These are phyloP conservation scores for Sporothrix protearum DNA, from an alignment of 2,329 filamentous ascomycete genomes.

Conservation along the genomic window DNA sequence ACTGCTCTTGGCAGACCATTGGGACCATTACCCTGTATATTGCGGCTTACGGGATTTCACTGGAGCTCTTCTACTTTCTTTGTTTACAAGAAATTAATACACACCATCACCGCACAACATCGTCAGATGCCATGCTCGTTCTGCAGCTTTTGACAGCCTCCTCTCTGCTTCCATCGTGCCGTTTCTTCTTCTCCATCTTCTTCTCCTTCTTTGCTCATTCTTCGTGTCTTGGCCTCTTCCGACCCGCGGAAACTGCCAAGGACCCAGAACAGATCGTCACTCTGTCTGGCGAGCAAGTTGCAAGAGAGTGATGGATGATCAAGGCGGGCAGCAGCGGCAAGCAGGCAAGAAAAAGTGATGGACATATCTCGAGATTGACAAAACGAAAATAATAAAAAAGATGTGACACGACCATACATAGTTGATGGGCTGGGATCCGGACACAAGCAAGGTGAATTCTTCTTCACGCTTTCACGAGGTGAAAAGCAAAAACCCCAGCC, in stretches of 20 bases:
- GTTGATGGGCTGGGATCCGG: not conserved
- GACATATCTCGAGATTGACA: not conserved
- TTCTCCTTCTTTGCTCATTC: not conserved
- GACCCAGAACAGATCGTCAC: conserved; percentile 20
- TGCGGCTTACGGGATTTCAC: not conserved
- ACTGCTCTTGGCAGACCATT: not conserved
- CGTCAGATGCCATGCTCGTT: not conserved
- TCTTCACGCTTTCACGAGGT: conserved; percentile 7
- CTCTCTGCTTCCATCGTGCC: not conserved
- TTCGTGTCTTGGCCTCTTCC: conserved; percentile 7
- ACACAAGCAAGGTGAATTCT: not conserved
- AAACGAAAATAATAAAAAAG: too few species aligned
- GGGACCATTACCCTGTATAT: not conserved
- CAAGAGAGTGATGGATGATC: conserved; percentile 1
- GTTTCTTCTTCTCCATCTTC: too few species aligned
- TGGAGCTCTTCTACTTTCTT: not conserved
- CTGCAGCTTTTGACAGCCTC: not conserved
- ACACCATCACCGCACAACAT: not conserved
- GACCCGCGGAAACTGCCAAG: conserved; percentile 13
- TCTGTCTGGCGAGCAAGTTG: not conserved
- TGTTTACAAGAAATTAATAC: not conserved
- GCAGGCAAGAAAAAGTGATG: conserved; percentile 3
- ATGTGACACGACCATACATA: not conserved
- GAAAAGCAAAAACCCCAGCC: not conserved
- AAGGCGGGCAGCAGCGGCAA: not conserved